Evolutionary conservation across 2,329 filamentous ascomycete genomes (phyloP).

Genomic region (Simplicillium aogashimaense): DNA sequence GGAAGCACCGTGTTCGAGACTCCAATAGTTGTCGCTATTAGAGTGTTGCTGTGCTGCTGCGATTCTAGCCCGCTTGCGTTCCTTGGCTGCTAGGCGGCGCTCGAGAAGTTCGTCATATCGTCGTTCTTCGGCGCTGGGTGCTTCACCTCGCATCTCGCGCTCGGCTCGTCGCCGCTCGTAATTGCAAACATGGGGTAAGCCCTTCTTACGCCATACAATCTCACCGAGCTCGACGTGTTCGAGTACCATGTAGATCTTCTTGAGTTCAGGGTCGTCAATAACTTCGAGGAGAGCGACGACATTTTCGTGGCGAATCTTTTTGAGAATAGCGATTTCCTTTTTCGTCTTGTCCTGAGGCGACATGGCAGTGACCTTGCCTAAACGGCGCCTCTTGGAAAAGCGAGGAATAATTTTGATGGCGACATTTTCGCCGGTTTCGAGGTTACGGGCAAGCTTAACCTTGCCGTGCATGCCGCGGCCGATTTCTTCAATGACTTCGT

Average conservation of each 20-base stretch:
- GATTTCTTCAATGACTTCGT: slow-evolving; percentile 93
- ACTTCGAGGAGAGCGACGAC: slow-evolving; percentile 93
- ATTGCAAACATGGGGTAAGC: slow-evolving; percentile 69
- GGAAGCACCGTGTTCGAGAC: slow-evolving; percentile 65
- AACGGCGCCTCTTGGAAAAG: slow-evolving; percentile 82
- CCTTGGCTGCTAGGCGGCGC: slow-evolving; percentile 46
- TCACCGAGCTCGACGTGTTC: slow-evolving; percentile 93
- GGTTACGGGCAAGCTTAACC: slow-evolving; percentile 85
- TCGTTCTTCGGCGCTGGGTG: slow-evolving; percentile 49
- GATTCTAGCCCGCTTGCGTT: slow-evolving; percentile 46
- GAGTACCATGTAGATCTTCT: slow-evolving; percentile 97
- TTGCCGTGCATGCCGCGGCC: slow-evolving; percentile 95
- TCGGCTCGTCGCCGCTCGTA: slow-evolving; percentile 77
- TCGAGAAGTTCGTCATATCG: slow-evolving; percentile 50
- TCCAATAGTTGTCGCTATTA: slow-evolving; percentile 65
- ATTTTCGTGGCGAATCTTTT: slow-evolving; percentile 96
- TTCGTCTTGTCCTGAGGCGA: slow-evolving; percentile 73
- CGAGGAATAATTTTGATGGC: slow-evolving; percentile 98
- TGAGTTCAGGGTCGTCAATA: slow-evolving; percentile 90
- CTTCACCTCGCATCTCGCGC: slow-evolving; percentile 53
- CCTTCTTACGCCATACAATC: slow-evolving; percentile 87
- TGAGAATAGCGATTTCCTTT: slow-evolving; percentile 93
- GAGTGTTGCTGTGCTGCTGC: slow-evolving; percentile 33
- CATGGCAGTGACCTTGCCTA: slow-evolving; percentile 68
- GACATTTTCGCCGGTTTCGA: slow-evolving; percentile 66